Base-by-base conservation (phyloP, 805 yeast genomes). In the Kazachstania kunashirensis region DNA sequence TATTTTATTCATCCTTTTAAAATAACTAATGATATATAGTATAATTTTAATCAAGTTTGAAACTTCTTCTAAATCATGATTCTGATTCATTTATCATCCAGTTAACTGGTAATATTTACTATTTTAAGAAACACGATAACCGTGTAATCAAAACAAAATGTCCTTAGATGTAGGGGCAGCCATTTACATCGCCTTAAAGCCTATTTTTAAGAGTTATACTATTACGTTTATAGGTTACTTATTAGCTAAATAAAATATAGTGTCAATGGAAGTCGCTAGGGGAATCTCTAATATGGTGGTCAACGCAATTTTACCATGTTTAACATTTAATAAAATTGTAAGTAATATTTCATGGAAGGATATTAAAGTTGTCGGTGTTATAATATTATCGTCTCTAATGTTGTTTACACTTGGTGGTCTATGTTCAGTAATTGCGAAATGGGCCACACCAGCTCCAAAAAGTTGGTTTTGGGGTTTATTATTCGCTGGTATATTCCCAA, bases 131-230 rank as follows among this genome's bases (percentile, higher is more conserved):
- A n/a, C n/a, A n/a, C n/a, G n/a, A n/a, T n/a, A n/a, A n/a, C n/a
- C n/a, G n/a, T n/a, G n/a, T n/a, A n/a, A n/a, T n/a, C n/a, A n/a
- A n/a, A n/a, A n/a, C n/a, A n/a, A n/a, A 3, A 40, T 40, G 43
- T 9, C 38, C 10, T 20, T 57, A 17, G 44, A 44, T 20, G 48
- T 78, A 18, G 89, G 92, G 13, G 67, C 68, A 25, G 75, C 84
- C 25, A 79, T 85, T 5, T 84, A 80, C 60, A 70, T 84, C 15
- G 75, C 94, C 0, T 77, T 80, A 38, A 85, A 84, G 63, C 95
- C 95, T 11, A 78, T 84, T 40, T 68, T 84, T 59, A 85, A 85
- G 58, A 81, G 85, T 44, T 82, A 84, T 51, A 60, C 80, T 45
- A 79, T 82, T 50, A 71, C 81, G 5, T 76, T 68, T 5, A 58